phyloP scores from a whole-genome alignment of 2,329 filamentous ascomycete genomes.

The Drechslerella dactyloides region DNA sequence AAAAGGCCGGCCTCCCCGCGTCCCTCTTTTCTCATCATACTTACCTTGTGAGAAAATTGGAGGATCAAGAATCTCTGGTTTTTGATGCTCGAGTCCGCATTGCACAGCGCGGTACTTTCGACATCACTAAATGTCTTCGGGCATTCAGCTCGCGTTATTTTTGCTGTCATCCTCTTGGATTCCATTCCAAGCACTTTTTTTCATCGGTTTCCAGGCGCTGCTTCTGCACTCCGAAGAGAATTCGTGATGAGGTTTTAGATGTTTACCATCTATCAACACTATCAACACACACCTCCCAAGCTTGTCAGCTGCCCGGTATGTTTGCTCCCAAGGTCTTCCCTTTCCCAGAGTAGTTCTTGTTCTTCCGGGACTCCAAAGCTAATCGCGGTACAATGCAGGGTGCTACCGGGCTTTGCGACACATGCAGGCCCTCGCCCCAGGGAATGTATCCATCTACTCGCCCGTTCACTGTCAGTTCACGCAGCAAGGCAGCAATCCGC shows the following conservation, averaged over 20 bases:
- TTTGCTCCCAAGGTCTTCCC: no score
- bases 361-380: no score
- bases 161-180: constrained; percentile 14
- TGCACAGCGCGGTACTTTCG: constrained; percentile 33
- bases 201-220: constrained; percentile 20
- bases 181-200: constrained; percentile 2
- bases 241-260: neutral
- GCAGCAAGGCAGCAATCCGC: no score
- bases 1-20: no score
- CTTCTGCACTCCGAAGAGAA: constrained; percentile 14
- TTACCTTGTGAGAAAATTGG: constrained; percentile 6
- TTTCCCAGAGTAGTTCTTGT: no score
- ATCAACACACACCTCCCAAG: neutral
- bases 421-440: no score
- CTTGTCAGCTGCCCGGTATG: no score
- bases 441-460: no score
- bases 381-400: no score
- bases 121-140: constrained; percentile 23
- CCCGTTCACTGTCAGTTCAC: no score
- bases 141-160: constrained; percentile 25
- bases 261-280: neutral
- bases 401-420: no score
- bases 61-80: constrained; percentile 1
- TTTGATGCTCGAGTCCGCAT: constrained; percentile 20
- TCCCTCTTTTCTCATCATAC: no score